Base-by-base conservation (phyloP, 2,329 filamentous ascomycete species). In the Emmonsiellopsis sp. region DNA sequence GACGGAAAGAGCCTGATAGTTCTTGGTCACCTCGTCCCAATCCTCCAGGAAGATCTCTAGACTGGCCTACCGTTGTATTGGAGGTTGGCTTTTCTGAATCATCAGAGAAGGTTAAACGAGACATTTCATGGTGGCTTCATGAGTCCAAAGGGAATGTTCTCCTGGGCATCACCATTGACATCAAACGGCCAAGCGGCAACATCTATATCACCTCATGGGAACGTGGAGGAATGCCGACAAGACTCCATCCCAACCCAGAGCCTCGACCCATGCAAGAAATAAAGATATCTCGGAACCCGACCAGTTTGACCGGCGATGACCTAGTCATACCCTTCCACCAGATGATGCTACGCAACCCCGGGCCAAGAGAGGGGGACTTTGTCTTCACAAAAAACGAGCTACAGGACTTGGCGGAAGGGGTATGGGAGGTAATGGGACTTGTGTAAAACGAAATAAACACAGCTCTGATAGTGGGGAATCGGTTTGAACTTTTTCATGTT, bases 31-130 rank as follows among this genome's bases (percentile, higher is more conserved):
- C 44, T 13, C 15, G 8, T 15, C 26, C 37, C 34, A 20, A 31
- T 46, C 42, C 31, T 1, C 40, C 51, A 6, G 42, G 51, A 7
- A 40, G 51, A 38, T 47, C 51, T 30, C 3, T 6, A 7, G 8
- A 47, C 9, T 53, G 42, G 51, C 51, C 51, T 7, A 53, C 51
- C 20, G 42, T 53, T 15, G 51, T 31, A 7, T 7, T 53, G 42
- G 51, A 53, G 32, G 43, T 46, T 41, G 42, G 15, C 9, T 48
- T 40, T 31, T 42, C 16, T 1, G 49, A 51, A 42, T 40, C 42
- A 1, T 15, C 26, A 10, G 51, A 38, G 32, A 35, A 42, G 13
- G 11, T 53, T 26, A 47, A 53, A 40, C n/a, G 13, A 46, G 51
- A 52, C 15, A 30, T 46, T 8, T 8, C 31, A 15, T 52, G 35